Evolutionary conservation across 306 rosid genomes (phyloP).

Genomic region (Potentilla sterilis): DNA sequence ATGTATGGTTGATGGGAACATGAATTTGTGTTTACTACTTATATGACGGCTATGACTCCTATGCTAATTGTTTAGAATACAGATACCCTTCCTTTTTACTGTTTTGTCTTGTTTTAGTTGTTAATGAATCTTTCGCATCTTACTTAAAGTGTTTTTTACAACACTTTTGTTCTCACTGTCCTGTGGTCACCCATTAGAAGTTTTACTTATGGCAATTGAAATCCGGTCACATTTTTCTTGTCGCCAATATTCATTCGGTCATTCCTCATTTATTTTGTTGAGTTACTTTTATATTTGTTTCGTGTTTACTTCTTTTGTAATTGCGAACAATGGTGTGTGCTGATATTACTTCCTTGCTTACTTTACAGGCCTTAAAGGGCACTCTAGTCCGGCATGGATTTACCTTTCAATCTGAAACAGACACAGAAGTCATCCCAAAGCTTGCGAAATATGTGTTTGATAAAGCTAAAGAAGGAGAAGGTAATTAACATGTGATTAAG

Average conservation of each 20-base stretch:
- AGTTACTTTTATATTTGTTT: not conserved
- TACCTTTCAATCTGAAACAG: conserved; percentile 86
- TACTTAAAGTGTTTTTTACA: not conserved
- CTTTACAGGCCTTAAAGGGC: conserved; percentile 82
- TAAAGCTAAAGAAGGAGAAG: conserved; percentile 74
- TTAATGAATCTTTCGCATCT: not conserved
- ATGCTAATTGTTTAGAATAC: not conserved
- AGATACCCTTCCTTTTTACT: not conserved
- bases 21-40: not conserved
- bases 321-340: conserved; percentile 1
- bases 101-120: not conserved
- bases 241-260: not conserved
- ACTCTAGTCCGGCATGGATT: conserved; percentile 79
- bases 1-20: not conserved
- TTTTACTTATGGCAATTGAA: not conserved
- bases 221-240: not conserved
- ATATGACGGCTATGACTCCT: not conserved
- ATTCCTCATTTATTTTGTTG: not conserved
- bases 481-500: conserved; percentile 32
- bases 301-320: not conserved
- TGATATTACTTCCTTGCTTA: conserved; percentile 21
- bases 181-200: not conserved
- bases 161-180: not conserved
- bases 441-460: conserved; percentile 93
- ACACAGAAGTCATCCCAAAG: conserved; percentile 96